Evolutionary conservation across 768 basidiomycete genomes (phyloP).

Genomic region (Amanita brunnescens): DNA sequence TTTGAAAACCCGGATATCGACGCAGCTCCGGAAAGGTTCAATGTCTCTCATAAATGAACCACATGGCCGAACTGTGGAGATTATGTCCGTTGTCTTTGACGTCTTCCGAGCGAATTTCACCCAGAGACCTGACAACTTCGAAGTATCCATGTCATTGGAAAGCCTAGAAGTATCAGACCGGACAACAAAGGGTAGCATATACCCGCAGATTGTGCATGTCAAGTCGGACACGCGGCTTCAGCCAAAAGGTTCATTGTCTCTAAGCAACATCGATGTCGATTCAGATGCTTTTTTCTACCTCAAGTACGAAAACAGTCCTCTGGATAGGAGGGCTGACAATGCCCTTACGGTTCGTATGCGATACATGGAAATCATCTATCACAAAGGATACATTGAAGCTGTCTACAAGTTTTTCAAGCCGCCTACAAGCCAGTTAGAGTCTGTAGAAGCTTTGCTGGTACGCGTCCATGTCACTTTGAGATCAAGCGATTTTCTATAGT

Average conservation of each 20-base stretch:
- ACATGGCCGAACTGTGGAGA: slow-evolving; percentile 51
- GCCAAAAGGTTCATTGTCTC: slow-evolving; percentile 7
- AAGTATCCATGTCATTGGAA: slow-evolving; percentile 76
- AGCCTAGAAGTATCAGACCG: slow-evolving; percentile 87
- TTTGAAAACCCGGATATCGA: slow-evolving; percentile 63
- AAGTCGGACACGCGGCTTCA: slow-evolving; percentile 21
- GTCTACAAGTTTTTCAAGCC: slow-evolving; percentile 89
- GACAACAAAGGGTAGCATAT: slow-evolving; percentile 70
- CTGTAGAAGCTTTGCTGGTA: slow-evolving; percentile 87
- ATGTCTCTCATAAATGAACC: slow-evolving; percentile 77
- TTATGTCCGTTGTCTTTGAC: slow-evolving; percentile 84
- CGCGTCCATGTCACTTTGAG: slow-evolving; percentile 17
- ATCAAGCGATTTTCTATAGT: slow-evolving; percentile 5
- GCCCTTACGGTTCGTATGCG: slow-evolving; percentile 85
- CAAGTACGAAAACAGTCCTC: slow-evolving; percentile 86
- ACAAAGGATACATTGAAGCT: slow-evolving; percentile 87
- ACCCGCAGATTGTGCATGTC: slow-evolving; percentile 86
- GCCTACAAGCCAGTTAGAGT: slow-evolving; percentile 90
- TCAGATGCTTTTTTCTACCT: slow-evolving; percentile 76
- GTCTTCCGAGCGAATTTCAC: slow-evolving; percentile 75
- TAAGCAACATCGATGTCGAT: slow-evolving; percentile 12
- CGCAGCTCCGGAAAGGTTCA: slow-evolving; percentile 80
- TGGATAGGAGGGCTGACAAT: slow-evolving; percentile 87
- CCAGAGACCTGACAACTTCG: slow-evolving; percentile 82
- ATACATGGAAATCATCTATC: slow-evolving; percentile 96